Base-by-base conservation (phyloP, 148 eudicot species). In the Heliamphora exappendiculata region DNA sequence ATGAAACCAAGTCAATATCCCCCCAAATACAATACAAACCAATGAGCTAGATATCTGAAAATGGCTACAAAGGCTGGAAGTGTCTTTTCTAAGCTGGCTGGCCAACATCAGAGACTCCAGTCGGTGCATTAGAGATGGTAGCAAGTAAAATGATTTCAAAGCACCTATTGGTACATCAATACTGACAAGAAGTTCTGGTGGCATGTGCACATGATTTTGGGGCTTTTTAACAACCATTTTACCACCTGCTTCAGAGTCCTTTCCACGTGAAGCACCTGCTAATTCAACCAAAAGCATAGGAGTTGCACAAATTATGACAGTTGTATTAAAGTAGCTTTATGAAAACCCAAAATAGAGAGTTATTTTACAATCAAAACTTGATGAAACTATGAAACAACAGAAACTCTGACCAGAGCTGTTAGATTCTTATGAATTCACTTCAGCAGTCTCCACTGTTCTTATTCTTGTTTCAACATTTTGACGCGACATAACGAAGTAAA, bases 71-170 rank as follows among this genome's bases (percentile, higher is more conserved):
- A 80, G 79, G 59, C 75, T 67, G 26, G 81, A 70, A 72, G 93
- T 89, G 78, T 91, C 89, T 72, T 91, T 84, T 81, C 98, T 82
- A 67, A 96, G 94, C 81, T 96, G 99, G 84, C 91, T 84, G 62
- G 99, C 94, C 80, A 96, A 81, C 94, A 93, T 91, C 50, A 96
- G 82, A 49, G 97, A 88, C 86, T 96, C 98, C 81, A 96, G 44
- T 47, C 99, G 90, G 81, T 96, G 93, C 92, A 96, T 91, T 71
- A 96, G 42, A 31, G 99, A 96, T 54, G 99, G 99, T 63, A 96
- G 88, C 85, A 96, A 73, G 78, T 96, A 96, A 33, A 85, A 70
- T 59, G 91, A 82, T 84, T 85, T 96, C 47, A 93, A 59, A 74
- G 90, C 76, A 24, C 83, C 81, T 41, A 82, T 65, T 37, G 81